phyloP scores from a whole-genome alignment of 228 moss, liverwort and hornwort genomes.

The Sphagnum fallax region DNA sequence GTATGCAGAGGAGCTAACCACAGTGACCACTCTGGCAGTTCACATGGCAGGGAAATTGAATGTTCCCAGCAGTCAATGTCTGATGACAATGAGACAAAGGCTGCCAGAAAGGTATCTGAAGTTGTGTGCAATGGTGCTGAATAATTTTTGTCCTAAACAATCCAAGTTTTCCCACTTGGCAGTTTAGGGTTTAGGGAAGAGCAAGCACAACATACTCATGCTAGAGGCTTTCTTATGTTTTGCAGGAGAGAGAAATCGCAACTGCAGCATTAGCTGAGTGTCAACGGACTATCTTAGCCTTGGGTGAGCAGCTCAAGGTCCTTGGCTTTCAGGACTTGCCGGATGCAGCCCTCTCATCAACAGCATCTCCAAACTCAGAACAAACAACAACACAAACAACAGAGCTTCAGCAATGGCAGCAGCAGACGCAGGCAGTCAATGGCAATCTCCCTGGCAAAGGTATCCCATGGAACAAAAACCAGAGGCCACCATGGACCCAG shows the following conservation, averaged over 20 bases:
- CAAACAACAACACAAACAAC: constrained; percentile 35
- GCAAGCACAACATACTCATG: too few species aligned
- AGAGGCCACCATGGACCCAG: too few species aligned
- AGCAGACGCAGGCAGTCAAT: constrained; percentile 20
- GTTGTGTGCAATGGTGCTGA: too few species aligned
- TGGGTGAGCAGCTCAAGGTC: constrained; percentile 54
- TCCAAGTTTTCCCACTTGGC: too few species aligned
- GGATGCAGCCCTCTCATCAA: constrained; percentile 7
- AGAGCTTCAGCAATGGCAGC: constrained; percentile 42
- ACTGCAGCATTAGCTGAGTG: constrained; percentile 59
- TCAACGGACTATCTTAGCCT: constrained; percentile 48
- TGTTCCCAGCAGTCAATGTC: neutral
- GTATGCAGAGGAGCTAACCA: neutral
- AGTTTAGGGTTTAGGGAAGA: too few species aligned
- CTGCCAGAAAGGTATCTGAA: neutral
- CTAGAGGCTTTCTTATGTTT: neutral
- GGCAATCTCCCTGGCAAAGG: constrained; percentile 4
- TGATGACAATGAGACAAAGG: constrained; percentile 1
- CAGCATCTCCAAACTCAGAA: constrained; percentile 29
- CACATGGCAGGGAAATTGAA: constrained; percentile 1
- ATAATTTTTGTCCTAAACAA: too few species aligned
- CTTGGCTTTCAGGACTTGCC: constrained; percentile 20
- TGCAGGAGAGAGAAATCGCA: constrained; percentile 50
- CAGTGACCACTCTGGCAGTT: constrained; percentile 2
- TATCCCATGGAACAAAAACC: constrained; percentile 5